Percentiles rank a stretch among this genome's conserved stretches.
These are phyloP conservation scores for Cercospora berteroae DNA, from an alignment of 2,329 filamentous ascomycete species.

Conservation along the genomic window DNA sequence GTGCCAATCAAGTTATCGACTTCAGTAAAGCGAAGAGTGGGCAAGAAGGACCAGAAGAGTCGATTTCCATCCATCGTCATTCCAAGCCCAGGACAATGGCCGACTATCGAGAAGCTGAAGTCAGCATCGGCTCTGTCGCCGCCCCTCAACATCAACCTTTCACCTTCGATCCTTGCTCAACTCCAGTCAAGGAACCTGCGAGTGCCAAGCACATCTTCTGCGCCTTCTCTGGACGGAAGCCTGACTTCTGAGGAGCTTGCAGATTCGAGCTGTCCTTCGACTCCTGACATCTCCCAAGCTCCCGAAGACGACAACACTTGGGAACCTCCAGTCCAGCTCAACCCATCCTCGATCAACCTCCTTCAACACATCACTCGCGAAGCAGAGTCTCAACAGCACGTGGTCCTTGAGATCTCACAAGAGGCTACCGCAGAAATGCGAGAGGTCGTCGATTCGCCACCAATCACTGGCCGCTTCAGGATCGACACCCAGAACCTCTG, in stretches of 20 bases:
- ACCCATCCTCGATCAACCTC: slow-evolving; percentile 76
- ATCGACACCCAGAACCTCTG: slow-evolving; percentile 33
- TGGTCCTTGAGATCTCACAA: slow-evolving; percentile 46
- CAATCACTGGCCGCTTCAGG: slow-evolving; percentile 46
- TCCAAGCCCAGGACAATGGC: slow-evolving; percentile 57
- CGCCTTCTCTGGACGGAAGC: slow-evolving; percentile 87
- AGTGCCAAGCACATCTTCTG: slow-evolving; percentile 72
- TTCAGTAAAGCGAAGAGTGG: slow-evolving; percentile 48
- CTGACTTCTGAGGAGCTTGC: slow-evolving; percentile 85
- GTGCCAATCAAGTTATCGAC: slow-evolving; percentile 53
- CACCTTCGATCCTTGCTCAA: slow-evolving; percentile 60
- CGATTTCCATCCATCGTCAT: slow-evolving; percentile 60
- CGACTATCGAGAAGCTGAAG: slow-evolving; percentile 55
- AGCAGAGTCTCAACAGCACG: slow-evolving; percentile 33
- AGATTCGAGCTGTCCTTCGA: slow-evolving; percentile 77
- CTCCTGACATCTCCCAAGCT: slow-evolving; percentile 64
- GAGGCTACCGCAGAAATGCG: slow-evolving; percentile 57
- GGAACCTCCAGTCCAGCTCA: slow-evolving; percentile 59
- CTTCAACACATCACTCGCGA: slow-evolving; percentile 69
- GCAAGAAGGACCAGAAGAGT: slow-evolving; percentile 35
- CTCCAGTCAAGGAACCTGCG: slow-evolving; percentile 59
- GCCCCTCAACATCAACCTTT: slow-evolving; percentile 43
- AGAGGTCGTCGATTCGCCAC: slow-evolving; percentile 53
- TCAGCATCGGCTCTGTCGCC: slow-evolving; percentile 47
- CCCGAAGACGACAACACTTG: slow-evolving; percentile 61